These are phyloP conservation scores for Rhizophora apiculata DNA, from an alignment of 345 rosid genomes.

Conservation along the genomic window DNA sequence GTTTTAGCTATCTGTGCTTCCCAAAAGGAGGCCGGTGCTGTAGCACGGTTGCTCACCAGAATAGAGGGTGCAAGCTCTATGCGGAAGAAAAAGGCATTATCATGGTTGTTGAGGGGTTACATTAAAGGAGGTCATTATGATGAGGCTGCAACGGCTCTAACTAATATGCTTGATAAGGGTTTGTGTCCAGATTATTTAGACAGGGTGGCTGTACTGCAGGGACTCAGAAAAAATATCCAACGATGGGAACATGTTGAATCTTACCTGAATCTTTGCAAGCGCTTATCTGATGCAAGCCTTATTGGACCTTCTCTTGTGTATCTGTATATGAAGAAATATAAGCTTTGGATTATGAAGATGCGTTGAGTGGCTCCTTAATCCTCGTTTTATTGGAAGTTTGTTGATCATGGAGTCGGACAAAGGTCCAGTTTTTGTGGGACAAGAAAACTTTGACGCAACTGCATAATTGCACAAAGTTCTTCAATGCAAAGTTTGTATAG, in stretches of 20 bases:
- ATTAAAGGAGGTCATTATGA: constrained; percentile 78
- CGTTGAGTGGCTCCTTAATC: constrained; percentile 30
- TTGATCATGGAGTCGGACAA: constrained; percentile 4
- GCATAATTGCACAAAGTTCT: background rate
- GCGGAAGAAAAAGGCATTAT: constrained; percentile 59
- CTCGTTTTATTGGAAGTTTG: background rate
- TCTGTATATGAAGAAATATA: constrained; percentile 62
- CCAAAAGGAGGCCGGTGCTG: constrained; percentile 52
- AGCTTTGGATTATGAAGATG: constrained; percentile 81
- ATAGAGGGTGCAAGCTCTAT: constrained; percentile 44
- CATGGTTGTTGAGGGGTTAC: constrained; percentile 86
- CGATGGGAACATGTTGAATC: constrained; percentile 49
- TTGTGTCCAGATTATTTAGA: constrained; percentile 76
- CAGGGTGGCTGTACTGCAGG: constrained; percentile 4
- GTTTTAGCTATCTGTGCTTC: constrained; percentile 90
- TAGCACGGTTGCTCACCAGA: constrained; percentile 58
- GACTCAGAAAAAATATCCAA: constrained; percentile 62
- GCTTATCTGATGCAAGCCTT: constrained; percentile 55
- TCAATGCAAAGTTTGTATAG: constrained; percentile 23
- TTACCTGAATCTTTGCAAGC: constrained; percentile 68
- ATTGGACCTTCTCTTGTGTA: constrained; percentile 79
- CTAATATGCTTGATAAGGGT: constrained; percentile 71
- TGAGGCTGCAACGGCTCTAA: constrained; percentile 67
- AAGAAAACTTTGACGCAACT: background rate
- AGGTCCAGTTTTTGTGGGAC: background rate